Evolutionary conservation across 768 basidiomycete genomes (phyloP).

Genomic region (Rhodosporidiobolus odoratus): DNA sequence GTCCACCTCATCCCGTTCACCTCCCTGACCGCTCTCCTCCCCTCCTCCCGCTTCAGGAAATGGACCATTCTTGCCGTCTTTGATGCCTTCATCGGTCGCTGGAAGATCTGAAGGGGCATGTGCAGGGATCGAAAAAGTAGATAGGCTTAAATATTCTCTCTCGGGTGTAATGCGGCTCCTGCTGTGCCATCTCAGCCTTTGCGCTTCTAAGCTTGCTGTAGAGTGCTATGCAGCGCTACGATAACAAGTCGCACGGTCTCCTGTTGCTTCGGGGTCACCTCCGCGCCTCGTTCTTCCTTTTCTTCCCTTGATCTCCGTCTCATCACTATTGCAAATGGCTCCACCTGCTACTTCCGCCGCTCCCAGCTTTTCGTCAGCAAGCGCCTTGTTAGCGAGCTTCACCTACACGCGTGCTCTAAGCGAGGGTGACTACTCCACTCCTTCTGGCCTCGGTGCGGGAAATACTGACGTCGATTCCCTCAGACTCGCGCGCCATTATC

Average conservation of each 20-base stretch:
- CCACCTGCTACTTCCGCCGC: not conserved
- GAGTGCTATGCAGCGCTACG: too few relatives aligned
- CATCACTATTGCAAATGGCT: not conserved
- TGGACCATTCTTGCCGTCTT: constrained; percentile 94
- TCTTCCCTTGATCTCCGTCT: not conserved
- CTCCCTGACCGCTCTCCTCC: too few relatives aligned
- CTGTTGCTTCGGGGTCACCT: not conserved
- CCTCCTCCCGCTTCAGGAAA: constrained; percentile 51
- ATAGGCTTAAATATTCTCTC: too few relatives aligned
- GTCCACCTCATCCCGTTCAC: too few relatives aligned
- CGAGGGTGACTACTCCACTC: constrained; percentile 36
- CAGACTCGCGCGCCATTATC: constrained; percentile 60
- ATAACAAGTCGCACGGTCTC: not conserved
- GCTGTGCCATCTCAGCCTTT: too few relatives aligned
- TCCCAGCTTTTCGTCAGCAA: constrained; percentile 13
- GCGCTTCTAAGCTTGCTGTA: too few relatives aligned
- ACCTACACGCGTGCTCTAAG: constrained; percentile 50
- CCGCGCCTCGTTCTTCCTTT: not conserved
- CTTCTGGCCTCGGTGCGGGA: constrained; percentile 40
- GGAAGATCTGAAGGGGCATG: constrained; percentile 23
- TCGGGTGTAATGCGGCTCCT: not conserved
- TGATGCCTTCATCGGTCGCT: constrained; percentile 49
- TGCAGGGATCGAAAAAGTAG: too few relatives aligned
- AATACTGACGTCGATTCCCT: constrained; percentile 51
- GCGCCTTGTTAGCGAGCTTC: constrained; percentile 47